Evolutionary conservation across 83 land plant genomes (phyloP).

Genomic region (Picea mariana): DNA sequence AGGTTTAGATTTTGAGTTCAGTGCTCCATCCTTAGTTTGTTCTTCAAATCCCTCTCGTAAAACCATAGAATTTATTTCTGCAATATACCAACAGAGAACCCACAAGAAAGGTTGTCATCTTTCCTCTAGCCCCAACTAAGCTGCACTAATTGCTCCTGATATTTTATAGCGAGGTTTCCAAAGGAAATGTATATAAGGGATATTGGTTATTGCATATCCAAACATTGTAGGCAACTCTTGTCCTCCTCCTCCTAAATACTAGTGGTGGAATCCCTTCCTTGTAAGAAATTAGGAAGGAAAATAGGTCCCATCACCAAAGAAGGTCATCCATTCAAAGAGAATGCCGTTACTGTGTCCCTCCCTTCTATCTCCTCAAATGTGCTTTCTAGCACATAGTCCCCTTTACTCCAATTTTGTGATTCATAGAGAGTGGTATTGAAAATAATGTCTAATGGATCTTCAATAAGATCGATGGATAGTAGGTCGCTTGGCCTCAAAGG

Average conservation of each 20-base stretch:
- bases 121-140: slow-evolving; percentile 37
- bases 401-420: not conserved
- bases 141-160: slow-evolving; percentile 33
- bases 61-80: slow-evolving; percentile 14
- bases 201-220: slow-evolving; percentile 36
- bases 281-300: not conserved
- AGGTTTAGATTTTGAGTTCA: too few relatives aligned
- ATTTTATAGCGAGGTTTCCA: slow-evolving; percentile 44
- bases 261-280: not conserved
- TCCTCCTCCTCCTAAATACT: slow-evolving; percentile 34
- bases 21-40: too few relatives aligned
- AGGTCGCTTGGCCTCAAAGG: not conserved
- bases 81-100: slow-evolving; percentile 22
- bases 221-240: slow-evolving; percentile 31
- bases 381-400: slow-evolving; percentile 25
- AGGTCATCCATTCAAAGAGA: slow-evolving; percentile 11
- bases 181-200: slow-evolving; percentile 55
- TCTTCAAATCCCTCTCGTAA: slow-evolving; percentile 2
- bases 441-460: not conserved
- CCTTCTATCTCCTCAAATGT: slow-evolving; percentile 44
- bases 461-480: not conserved
- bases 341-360: slow-evolving; percentile 15
- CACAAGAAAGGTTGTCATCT: slow-evolving; percentile 29
- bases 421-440: not conserved
- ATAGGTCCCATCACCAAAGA: slow-evolving; percentile 41